Evolutionary conservation across 108 stramenopile genomes (phyloP), one percentile per base, ranked within the genome.

Genomic region (Poteriospumella lacustris): DNA sequence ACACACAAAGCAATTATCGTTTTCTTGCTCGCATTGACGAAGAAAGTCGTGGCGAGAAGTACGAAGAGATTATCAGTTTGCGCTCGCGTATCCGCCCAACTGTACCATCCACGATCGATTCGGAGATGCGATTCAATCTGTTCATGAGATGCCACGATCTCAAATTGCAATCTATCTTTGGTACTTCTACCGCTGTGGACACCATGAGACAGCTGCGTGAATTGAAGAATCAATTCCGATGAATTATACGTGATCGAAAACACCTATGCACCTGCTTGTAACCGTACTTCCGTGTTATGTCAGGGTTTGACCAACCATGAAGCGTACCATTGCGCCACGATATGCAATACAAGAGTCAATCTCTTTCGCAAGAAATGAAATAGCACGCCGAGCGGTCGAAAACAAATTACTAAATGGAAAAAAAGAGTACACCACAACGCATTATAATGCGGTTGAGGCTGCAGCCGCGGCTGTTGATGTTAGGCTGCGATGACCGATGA

Each of bases 21-120:
- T 91, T 90, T 62, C 88, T 89, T 15, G 34, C 42, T 44, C 82
- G 68, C 58, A 83, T 89, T 39, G 89, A 91, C 44, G 87, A 85
- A 0, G 81, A 87, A 15, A 90, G 86, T 76, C 39, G 47, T 19
- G 85, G 42, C 24, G 24, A 89, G 15, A 67, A 40, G 58, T 60
- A 81, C 24, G 80, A 87, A 31, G 62, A 79, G 80, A 2, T 75
- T 24, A 75, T 42, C 15, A 78, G 19, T 28, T 58, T 64, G 75
- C 60, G 78, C 1, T 28, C 36, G 36, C 42, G 78, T 1, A 75
- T 44, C 44, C 43, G 31, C 44, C 75, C 78, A 52, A 85, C 84
- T 3, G 80, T 85, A 9, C 88, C 89, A 0, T 78, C 86, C 43
- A 91, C 90, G 2, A 89, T 91, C 42, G 88, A 77, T 26, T 28